phyloP scores from a whole-genome alignment of 331 rosid genomes.

The Ulmus americana region DNA sequence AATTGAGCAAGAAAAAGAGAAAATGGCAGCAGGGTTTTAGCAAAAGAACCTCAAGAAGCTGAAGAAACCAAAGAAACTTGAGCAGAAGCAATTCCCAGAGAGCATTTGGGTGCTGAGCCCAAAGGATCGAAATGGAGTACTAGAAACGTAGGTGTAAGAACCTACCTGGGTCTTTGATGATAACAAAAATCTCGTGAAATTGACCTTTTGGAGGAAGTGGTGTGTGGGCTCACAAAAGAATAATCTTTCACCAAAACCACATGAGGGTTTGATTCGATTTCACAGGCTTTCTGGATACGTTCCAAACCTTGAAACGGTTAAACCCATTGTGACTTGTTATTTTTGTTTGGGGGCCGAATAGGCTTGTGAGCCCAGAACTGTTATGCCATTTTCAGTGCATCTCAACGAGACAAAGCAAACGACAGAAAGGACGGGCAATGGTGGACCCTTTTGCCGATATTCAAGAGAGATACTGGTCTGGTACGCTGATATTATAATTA shows the following conservation, averaged over 20 bases:
- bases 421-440: too few relatives aligned
- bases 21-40: slow-evolving; percentile 26
- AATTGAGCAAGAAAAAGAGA: background rate
- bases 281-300: too few relatives aligned
- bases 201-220: background rate
- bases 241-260: background rate
- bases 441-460: too few relatives aligned
- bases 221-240: background rate
- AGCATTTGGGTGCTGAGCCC: slow-evolving; percentile 29
- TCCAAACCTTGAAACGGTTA: too few relatives aligned
- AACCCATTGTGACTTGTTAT: too few relatives aligned
- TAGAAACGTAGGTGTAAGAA: background rate
- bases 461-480: too few relatives aligned
- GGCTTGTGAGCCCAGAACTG: too few relatives aligned
- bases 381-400: too few relatives aligned
- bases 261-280: too few relatives aligned
- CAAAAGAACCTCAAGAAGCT: slow-evolving; percentile 24
- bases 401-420: too few relatives aligned
- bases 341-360: too few relatives aligned
- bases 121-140: slow-evolving; percentile 24
- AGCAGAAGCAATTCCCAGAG: slow-evolving; percentile 7
- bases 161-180: slow-evolving; percentile 3
- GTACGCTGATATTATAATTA: too few relatives aligned
- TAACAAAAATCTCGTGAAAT: slow-evolving; percentile 4
- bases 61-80: slow-evolving; percentile 11